These are phyloP conservation scores for Dryadomyces quercivorus DNA, from an alignment of 2,329 filamentous ascomycete species.

Conservation along the genomic window DNA sequence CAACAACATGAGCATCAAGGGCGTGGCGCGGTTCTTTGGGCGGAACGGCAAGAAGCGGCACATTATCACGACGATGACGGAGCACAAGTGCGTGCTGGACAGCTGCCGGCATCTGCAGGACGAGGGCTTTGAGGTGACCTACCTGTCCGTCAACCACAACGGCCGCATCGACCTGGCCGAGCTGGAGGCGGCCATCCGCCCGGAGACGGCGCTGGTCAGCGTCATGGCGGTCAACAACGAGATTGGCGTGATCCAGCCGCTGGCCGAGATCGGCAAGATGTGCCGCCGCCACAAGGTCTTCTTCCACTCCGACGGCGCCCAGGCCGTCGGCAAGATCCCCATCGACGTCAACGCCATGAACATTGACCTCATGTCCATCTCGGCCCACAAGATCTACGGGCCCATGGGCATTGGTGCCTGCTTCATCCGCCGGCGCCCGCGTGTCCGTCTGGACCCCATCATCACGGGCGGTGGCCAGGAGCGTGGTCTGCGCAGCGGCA, in stretches of 20 bases:
- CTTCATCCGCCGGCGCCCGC: slow-evolving; percentile 82
- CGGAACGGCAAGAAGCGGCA: slow-evolving; percentile 94
- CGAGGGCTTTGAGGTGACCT: slow-evolving; percentile 94
- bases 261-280: slow-evolving; percentile 85
- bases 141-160: slow-evolving; percentile 76
- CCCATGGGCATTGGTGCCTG: slow-evolving; percentile 96
- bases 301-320: slow-evolving; percentile 94
- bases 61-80: slow-evolving; percentile 93
- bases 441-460: slow-evolving; percentile 88
- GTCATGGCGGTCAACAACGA: slow-evolving; percentile 99
- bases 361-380: slow-evolving; percentile 97
- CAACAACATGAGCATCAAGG: slow-evolving; percentile 99
- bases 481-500: slow-evolving; percentile 86
- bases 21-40: slow-evolving; percentile 90
- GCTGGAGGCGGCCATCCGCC: slow-evolving; percentile 77
- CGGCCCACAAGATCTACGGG: slow-evolving; percentile 96
- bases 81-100: slow-evolving; percentile 98
- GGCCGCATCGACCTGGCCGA: slow-evolving; percentile 78
- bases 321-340: slow-evolving; percentile 97
- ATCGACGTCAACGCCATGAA: slow-evolving; percentile 97
- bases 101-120: slow-evolving; percentile 95
- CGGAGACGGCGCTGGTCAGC: slow-evolving; percentile 84
- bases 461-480: slow-evolving; percentile 96
- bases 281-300: slow-evolving; percentile 89
- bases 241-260: slow-evolving; percentile 95